Conservation (phyloP, 2,329 filamentous ascomycete genomes). For the Fusarium albidum region DNA sequence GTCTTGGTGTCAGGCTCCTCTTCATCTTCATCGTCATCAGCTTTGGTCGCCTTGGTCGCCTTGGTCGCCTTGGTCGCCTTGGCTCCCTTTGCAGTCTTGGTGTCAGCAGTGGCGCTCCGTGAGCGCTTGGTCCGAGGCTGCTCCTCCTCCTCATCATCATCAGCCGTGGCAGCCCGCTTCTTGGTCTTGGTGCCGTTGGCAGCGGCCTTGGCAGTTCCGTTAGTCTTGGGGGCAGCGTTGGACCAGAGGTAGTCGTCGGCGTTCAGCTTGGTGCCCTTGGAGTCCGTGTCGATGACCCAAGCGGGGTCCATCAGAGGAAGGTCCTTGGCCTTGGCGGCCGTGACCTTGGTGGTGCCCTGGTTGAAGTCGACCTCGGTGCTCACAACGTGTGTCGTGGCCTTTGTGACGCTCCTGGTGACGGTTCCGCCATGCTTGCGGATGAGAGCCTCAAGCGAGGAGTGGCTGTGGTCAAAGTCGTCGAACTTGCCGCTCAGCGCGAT, state of each 20-base stretch:
- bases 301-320: constrained; percentile 65
- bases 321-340: constrained; percentile 53
- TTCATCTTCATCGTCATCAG: constrained; percentile 26
- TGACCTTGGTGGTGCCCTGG: constrained; percentile 60
- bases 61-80: constrained; percentile 29
- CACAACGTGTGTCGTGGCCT: constrained; percentile 64
- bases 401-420: constrained; percentile 56
- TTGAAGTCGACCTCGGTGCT: constrained; percentile 62
- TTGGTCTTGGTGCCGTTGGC: constrained; percentile 30
- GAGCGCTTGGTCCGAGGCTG: constrained; percentile 43
- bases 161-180: constrained; percentile 39
- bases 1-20: constrained; percentile 37
- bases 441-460: constrained; percentile 56
- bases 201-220: constrained; percentile 30
- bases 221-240: constrained; percentile 36
- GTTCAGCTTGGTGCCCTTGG: constrained; percentile 35
- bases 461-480: constrained; percentile 58
- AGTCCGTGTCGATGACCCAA: constrained; percentile 69
- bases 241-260: constrained; percentile 40
- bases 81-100: constrained; percentile 12
- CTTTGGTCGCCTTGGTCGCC: constrained; percentile 27
- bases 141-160: constrained; percentile 37
- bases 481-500: constrained; percentile 71
- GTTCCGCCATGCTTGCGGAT: constrained; percentile 59
- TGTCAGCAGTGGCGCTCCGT: constrained; percentile 10